A percentile compares a stretch with the other conserved stretches of the same genome.
These are phyloP conservation scores for Beauveria brongniartii DNA, from an alignment of 2,329 filamentous ascomycete genomes.

Conservation along the genomic window DNA sequence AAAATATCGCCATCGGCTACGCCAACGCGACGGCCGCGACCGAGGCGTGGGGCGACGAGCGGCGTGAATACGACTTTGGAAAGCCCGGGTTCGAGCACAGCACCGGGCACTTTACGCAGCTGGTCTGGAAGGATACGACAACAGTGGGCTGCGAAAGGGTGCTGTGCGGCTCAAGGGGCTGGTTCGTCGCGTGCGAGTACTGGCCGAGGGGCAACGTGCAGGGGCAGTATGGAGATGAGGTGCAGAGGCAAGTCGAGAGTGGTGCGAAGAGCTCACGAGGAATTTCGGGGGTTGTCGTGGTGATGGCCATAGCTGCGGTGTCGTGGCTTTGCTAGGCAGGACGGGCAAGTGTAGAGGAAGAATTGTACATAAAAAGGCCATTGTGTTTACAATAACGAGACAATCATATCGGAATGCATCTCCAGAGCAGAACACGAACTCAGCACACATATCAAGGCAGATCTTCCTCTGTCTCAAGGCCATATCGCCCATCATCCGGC, in stretches of 20 bases:
- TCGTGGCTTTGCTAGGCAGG: background rate
- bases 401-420: background rate
- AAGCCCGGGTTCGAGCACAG: conserved; percentile 47
- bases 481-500: background rate
- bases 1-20: conserved; percentile 67
- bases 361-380: background rate
- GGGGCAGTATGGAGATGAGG: conserved; percentile 37
- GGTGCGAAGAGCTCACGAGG: background rate
- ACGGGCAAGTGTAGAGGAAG: background rate
- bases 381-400: background rate
- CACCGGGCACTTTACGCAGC: conserved; percentile 66
- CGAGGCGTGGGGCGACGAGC: conserved; percentile 54
- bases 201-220: conserved; percentile 58
- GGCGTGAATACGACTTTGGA: conserved; percentile 49
- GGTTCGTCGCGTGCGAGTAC: conserved; percentile 65
- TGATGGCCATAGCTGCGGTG: background rate
- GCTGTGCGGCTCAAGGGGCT: conserved; percentile 41
- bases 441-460: background rate
- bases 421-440: background rate
- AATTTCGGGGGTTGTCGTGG: no score
- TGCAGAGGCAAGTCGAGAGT: conserved; percentile 14
- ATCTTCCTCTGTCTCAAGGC: background rate
- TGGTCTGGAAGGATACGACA: conserved; percentile 61
- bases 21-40: conserved; percentile 49
- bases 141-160: conserved; percentile 47